Percentiles rank a stretch among this genome's conserved stretches.
phyloP scores from a whole-genome alignment of 306 rosid species.

The Citrullus mucosospermus region DNA sequence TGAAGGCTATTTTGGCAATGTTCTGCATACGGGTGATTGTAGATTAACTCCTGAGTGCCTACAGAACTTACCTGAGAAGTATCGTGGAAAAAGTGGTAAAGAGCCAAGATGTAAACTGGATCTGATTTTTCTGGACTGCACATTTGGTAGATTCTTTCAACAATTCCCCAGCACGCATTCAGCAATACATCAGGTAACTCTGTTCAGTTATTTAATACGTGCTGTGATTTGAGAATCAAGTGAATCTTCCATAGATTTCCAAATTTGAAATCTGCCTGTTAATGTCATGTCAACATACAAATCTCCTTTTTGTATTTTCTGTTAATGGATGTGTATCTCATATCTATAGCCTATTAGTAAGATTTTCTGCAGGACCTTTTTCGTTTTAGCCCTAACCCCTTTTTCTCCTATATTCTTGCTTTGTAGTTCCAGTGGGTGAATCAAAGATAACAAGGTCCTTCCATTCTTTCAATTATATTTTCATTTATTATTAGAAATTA shows the following conservation, averaged over 20 bases:
- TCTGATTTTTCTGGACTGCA: conserved; percentile 64
- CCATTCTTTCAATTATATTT: too few species aligned
- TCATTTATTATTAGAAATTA: too few species aligned
- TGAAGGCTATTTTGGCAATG: conserved; percentile 60
- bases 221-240: neutral
- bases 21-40: conserved; percentile 74
- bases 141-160: conserved; percentile 48
- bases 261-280: neutral
- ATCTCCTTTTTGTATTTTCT: neutral
- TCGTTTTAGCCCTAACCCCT: neutral
- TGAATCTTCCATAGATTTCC: neutral
- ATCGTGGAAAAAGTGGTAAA: conserved; percentile 47
- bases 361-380: neutral
- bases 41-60: conserved; percentile 61
- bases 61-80: conserved; percentile 42
- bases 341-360: neutral
- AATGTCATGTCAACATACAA: neutral
- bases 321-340: neutral
- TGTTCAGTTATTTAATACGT: neutral
- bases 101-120: conserved; percentile 40
- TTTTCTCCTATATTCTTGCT: neutral
- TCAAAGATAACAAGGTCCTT: too few species aligned
- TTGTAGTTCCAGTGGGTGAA: neutral
- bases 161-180: conserved; percentile 44
- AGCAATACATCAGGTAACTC: conserved; percentile 42